Conservation (phyloP, 2,329 filamentous ascomycete species). For the Cladosporium sp. region DNA sequence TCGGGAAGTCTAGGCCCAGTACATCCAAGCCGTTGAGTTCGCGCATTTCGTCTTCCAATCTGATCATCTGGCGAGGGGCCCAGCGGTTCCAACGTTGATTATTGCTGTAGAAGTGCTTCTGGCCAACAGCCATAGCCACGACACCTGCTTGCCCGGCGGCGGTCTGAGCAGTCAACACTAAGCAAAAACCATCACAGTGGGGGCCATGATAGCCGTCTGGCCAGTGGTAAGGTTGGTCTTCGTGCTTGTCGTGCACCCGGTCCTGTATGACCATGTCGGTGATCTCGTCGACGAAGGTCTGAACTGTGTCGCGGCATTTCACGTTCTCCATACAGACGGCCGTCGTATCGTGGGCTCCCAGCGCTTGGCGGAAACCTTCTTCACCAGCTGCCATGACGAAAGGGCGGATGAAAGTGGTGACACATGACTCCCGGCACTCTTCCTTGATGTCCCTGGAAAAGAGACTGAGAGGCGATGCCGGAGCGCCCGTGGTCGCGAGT, state of each 20-base stretch:
- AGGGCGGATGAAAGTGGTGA: background rate
- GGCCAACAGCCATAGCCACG: background rate
- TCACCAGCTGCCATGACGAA: background rate
- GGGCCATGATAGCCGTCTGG: background rate
- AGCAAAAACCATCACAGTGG: background rate
- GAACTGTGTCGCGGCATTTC: background rate
- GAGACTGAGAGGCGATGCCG: background rate
- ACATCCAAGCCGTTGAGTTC: background rate
- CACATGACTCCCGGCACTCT: background rate
- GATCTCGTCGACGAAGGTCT: background rate
- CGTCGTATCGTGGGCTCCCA: background rate
- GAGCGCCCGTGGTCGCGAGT: background rate
- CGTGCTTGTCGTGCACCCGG: background rate
- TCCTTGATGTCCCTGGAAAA: background rate
- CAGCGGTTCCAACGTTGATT: background rate
- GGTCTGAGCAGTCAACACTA: background rate
- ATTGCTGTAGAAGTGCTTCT: conserved; percentile 2
- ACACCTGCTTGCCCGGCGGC: background rate
- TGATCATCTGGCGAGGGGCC: background rate
- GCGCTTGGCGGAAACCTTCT: background rate
- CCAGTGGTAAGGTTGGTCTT: background rate
- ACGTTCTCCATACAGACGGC: background rate
- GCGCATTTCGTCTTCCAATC: background rate
- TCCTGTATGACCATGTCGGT: background rate
- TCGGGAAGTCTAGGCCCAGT: no score